These are phyloP conservation scores for Ophiostoma sp. DNA, from an alignment of 2,329 filamentous ascomycete species.

Conservation along the genomic window DNA sequence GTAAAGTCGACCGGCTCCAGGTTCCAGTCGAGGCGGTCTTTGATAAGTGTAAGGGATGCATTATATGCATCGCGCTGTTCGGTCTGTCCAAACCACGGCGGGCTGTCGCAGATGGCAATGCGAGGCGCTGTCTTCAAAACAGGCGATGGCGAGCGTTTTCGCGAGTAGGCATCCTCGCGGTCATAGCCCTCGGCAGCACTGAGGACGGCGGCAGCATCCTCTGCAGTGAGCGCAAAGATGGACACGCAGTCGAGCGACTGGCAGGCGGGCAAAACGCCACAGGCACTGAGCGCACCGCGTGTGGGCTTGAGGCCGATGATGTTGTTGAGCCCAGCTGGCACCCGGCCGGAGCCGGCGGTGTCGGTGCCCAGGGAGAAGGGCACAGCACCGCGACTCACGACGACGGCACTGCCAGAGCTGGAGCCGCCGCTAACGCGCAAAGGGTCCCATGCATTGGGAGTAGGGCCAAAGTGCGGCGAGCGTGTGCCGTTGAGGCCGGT, in stretches of 20 bases:
- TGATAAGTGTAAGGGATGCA: constrained; percentile 37
- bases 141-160: neutral
- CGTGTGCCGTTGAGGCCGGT: constrained; percentile 58
- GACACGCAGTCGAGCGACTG: constrained; percentile 23
- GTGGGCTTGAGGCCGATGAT: constrained; percentile 50
- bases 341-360: constrained; percentile 50
- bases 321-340: constrained; percentile 50
- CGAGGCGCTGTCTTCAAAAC: neutral
- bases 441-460: constrained; percentile 43
- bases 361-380: constrained; percentile 54
- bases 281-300: constrained; percentile 44
- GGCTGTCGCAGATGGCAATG: constrained; percentile 39
- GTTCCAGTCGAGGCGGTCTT: constrained; percentile 37
- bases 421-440: constrained; percentile 43
- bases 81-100: constrained; percentile 35
- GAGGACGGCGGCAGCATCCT: constrained; percentile 46
- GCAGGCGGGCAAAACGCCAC: constrained; percentile 35
- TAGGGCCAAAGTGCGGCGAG: constrained; percentile 51
- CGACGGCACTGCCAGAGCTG: constrained; percentile 51
- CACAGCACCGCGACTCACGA: constrained; percentile 48
- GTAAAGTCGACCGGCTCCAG: constrained; percentile 44
- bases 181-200: constrained; percentile 43
- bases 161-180: constrained; percentile 36
- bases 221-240: constrained; percentile 27
- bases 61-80: constrained; percentile 41